phyloP scores from a whole-genome alignment of 2,329 filamentous ascomycete species.

The Epicoccum sorghinum region DNA sequence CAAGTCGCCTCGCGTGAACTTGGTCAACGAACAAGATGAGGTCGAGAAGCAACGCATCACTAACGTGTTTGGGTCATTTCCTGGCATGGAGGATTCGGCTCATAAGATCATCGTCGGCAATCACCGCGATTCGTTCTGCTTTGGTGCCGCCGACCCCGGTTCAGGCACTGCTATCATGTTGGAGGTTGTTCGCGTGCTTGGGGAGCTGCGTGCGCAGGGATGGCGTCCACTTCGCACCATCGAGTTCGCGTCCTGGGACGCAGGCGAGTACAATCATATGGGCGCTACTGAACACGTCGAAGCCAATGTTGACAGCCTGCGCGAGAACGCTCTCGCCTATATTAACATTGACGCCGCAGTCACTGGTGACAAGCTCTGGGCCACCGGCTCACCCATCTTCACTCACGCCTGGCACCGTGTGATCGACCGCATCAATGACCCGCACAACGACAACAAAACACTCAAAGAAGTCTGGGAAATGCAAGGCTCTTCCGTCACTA shows the following conservation, averaged over 20 bases:
- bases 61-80: constrained; percentile 86
- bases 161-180: constrained; percentile 88
- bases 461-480: constrained; percentile 79
- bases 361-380: constrained; percentile 74
- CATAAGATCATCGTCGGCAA: constrained; percentile 91
- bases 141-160: constrained; percentile 84
- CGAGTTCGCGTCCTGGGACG: constrained; percentile 97
- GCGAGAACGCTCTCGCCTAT: constrained; percentile 80
- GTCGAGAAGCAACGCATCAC: constrained; percentile 82
- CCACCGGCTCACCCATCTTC: constrained; percentile 81
- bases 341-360: constrained; percentile 90
- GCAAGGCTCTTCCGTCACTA: constrained; percentile 63
- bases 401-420: constrained; percentile 73
- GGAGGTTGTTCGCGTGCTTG: constrained; percentile 85
- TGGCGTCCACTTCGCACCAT: constrained; percentile 95
- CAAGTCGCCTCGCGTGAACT: constrained; percentile 75
- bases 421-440: constrained; percentile 76
- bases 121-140: constrained; percentile 91
- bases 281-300: constrained; percentile 97
- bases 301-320: constrained; percentile 74
- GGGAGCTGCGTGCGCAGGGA: constrained; percentile 74
- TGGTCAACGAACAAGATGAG: constrained; percentile 89
- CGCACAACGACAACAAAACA: constrained; percentile 68
- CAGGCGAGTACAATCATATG: constrained; percentile 87
- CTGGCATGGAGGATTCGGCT: constrained; percentile 79